These are phyloP conservation scores for Epichloe baconii DNA, from an alignment of 2,329 filamentous ascomycete species.

Conservation along the genomic window DNA sequence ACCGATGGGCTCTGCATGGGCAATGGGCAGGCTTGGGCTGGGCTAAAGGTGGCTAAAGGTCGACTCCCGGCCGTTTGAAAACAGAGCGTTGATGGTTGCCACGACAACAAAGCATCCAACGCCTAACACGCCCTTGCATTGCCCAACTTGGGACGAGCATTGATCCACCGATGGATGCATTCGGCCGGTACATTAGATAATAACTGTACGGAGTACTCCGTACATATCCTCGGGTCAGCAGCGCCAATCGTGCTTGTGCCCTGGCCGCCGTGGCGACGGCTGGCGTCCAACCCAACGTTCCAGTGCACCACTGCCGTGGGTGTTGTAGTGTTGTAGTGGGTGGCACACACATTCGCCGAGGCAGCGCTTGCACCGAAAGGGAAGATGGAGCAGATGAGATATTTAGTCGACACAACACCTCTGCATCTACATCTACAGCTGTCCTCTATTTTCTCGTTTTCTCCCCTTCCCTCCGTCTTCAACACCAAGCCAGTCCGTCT, in stretches of 20 bases:
- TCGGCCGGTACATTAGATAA: too few species aligned
- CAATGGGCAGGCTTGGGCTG: not conserved
- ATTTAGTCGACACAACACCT: constrained; percentile 1
- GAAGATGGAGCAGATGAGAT: not conserved
- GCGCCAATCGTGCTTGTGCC: not conserved
- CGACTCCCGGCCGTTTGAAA: constrained; percentile 2
- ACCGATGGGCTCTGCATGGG: not conserved
- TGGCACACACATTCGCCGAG: not conserved
- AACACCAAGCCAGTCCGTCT: constrained; percentile 8
- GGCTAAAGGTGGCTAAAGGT: not conserved
- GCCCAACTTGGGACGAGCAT: not conserved
- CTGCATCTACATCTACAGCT: not conserved
- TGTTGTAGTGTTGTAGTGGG: not conserved
- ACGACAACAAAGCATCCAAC: constrained; percentile 3
- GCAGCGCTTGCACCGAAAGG: not conserved
- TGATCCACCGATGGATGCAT: too few species aligned
- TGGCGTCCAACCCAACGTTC: not conserved
- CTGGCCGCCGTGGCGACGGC: not conserved
- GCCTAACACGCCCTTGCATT: not conserved
- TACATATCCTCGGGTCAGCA: too few species aligned
- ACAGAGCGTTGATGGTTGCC: constrained; percentile 12
- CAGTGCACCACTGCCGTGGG: not conserved
- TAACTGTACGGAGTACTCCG: too few species aligned
- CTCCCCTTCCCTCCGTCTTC: not conserved
- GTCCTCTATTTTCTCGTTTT: not conserved